A percentile compares a stretch with the other conserved stretches of the same genome.
Conservation (phyloP, 768 basidiomycete genomes). For the Suillus clintonianus region DNA sequence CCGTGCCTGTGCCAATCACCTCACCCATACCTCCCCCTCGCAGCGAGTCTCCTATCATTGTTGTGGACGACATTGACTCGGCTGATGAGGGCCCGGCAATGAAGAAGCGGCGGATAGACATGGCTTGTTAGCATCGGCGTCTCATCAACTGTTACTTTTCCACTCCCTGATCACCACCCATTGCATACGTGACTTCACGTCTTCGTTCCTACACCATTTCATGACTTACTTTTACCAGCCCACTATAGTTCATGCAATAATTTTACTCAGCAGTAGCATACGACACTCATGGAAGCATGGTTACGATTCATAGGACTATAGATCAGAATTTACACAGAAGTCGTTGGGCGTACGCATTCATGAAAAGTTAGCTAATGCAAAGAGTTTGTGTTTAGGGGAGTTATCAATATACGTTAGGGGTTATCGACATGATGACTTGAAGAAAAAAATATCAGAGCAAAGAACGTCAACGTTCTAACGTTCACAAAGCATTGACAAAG, state of each 20-base stretch:
- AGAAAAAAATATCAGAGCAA: neutral
- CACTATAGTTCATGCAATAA: slow-evolving; percentile 7
- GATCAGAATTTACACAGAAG: neutral
- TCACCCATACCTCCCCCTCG: slow-evolving; percentile 9
- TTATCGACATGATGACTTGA: neutral
- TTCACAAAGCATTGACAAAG: neutral
- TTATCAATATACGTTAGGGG: neutral
- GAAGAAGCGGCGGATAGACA: slow-evolving; percentile 52
- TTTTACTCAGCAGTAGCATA: slow-evolving; percentile 1
- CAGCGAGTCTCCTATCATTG: slow-evolving; percentile 55
- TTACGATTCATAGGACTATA: slow-evolving; percentile 2
- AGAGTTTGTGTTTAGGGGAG: neutral
- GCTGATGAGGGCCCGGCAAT: slow-evolving; percentile 50
- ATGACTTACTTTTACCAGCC: neutral
- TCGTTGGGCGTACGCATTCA: neutral
- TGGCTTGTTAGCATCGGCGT: neutral
- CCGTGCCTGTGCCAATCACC: slow-evolving; percentile 36
- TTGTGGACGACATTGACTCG: slow-evolving; percentile 59
- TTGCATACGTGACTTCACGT: neutral
- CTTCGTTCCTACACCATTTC: neutral
- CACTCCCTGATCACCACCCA: neutral
- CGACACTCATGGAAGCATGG: slow-evolving; percentile 3
- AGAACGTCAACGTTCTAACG: neutral
- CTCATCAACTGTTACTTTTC: neutral
- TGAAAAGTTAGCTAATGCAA: neutral